phyloP scores from a whole-genome alignment of 2,329 filamentous ascomycete genomes.

The Verticillium tricorpus region DNA sequence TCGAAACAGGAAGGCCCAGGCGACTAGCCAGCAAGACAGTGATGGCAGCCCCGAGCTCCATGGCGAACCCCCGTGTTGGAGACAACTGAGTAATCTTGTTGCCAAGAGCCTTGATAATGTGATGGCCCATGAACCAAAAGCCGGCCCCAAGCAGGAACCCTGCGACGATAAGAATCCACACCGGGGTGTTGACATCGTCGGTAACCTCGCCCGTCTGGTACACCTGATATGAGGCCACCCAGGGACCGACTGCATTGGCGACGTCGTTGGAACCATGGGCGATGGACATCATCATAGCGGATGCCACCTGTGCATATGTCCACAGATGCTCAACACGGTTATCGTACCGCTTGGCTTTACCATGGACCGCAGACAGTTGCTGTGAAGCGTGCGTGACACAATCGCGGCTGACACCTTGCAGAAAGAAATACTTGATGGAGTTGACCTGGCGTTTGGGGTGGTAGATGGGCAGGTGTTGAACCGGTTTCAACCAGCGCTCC shows the following conservation, averaged over 20 bases:
- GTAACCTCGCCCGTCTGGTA: slow-evolving; percentile 25
- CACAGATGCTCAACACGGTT: slow-evolving; percentile 41
- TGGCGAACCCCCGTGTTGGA: slow-evolving; percentile 28
- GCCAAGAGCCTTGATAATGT: slow-evolving; percentile 33
- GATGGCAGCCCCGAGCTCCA: slow-evolving; percentile 35
- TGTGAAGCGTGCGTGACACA: slow-evolving; percentile 19
- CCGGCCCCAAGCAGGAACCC: slow-evolving; percentile 31
- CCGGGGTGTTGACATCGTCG: slow-evolving; percentile 25
- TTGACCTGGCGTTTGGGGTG: slow-evolving; percentile 13
- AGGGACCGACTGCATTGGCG: slow-evolving; percentile 35
- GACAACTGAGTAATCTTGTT: slow-evolving; percentile 35
- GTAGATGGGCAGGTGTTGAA: slow-evolving; percentile 10
- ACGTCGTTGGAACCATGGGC: slow-evolving; percentile 39
- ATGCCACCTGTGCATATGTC: slow-evolving; percentile 37
- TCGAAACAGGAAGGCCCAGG: slow-evolving; percentile 20
- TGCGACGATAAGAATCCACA: slow-evolving; percentile 31
- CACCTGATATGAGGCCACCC: slow-evolving; percentile 29
- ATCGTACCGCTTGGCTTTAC: slow-evolving; percentile 36
- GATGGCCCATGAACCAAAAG: slow-evolving; percentile 34
- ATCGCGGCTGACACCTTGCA: slow-evolving; percentile 18
- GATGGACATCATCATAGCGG: slow-evolving; percentile 35
- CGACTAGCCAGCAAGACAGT: slow-evolving; percentile 18
- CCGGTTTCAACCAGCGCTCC: slow-evolving; percentile 13
- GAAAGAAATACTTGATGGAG: slow-evolving; percentile 14
- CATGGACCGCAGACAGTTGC: slow-evolving; percentile 14